Conservation (phyloP, 2,329 filamentous ascomycete species). For the Colletotrichum tamarilloi region DNA sequence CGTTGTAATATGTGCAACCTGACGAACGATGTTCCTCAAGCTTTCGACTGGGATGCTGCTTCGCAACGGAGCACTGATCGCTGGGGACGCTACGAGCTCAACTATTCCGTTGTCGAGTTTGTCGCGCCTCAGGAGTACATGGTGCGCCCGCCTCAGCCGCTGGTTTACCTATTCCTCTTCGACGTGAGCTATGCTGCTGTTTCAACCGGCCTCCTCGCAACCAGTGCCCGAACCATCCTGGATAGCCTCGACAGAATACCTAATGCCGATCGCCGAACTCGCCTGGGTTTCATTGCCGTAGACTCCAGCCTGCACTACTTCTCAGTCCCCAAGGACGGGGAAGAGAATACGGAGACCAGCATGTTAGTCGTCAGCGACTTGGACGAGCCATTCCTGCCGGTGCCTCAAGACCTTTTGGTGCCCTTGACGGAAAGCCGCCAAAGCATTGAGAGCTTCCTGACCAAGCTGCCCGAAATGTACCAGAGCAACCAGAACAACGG, state of each 20-base stretch:
- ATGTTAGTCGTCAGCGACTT: constrained; percentile 96
- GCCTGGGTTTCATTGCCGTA: constrained; percentile 94
- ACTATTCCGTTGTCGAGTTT: constrained; percentile 97
- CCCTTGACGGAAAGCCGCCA: constrained; percentile 88
- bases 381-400: constrained; percentile 95
- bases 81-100: constrained; percentile 92
- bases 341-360: constrained; percentile 84
- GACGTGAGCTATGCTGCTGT: constrained; percentile 94
- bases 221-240: constrained; percentile 90
- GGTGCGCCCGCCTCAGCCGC: constrained; percentile 94
- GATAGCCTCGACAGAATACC: constrained; percentile 97
- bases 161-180: constrained; percentile 95
- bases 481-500: constrained; percentile 89
- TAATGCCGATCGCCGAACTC: constrained; percentile 93
- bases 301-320: constrained; percentile 98
- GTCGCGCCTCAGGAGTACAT: constrained; percentile 99
- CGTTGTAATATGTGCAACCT: constrained; percentile 99
- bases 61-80: constrained; percentile 91
- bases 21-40: constrained; percentile 98
- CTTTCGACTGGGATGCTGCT: constrained; percentile 97
- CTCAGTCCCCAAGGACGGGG: constrained; percentile 87
- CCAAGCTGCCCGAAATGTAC: constrained; percentile 96
- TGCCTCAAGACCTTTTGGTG: constrained; percentile 90
- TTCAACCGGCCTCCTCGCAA: constrained; percentile 90
- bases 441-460: constrained; percentile 91